Conservation (phyloP, 768 basidiomycete species). For the Suillus discolor region DNA sequence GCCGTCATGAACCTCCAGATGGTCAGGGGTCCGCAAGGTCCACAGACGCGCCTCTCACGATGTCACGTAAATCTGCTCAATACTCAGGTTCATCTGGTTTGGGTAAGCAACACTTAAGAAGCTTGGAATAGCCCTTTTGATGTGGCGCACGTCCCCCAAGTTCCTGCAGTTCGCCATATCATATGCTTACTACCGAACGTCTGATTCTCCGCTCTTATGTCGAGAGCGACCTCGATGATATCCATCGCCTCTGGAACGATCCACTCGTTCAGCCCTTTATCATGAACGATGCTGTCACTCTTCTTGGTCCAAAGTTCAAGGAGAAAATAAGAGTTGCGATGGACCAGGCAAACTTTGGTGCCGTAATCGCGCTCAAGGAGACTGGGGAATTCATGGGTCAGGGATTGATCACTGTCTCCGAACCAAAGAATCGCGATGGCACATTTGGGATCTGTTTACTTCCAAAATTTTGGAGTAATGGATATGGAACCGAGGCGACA, state of each 20-base stretch:
- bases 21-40: not conserved
- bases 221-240: slow-evolving; percentile 34
- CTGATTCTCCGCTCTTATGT: slow-evolving; percentile 35
- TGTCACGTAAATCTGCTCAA: not conserved
- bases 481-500: slow-evolving; percentile 45
- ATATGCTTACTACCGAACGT: slow-evolving; percentile 35
- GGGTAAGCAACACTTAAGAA: not conserved
- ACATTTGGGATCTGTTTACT: slow-evolving; percentile 34
- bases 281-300: slow-evolving; percentile 17
- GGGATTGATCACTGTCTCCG: slow-evolving; percentile 26
- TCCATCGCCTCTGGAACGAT: slow-evolving; percentile 32
- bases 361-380: slow-evolving; percentile 30
- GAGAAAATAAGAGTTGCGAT: slow-evolving; percentile 24
- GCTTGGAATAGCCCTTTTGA: not conserved
- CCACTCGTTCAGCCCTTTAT: slow-evolving; percentile 27
- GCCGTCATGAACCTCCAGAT: not conserved
- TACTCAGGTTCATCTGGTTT: not conserved
- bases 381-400: slow-evolving; percentile 36
- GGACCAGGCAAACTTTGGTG: slow-evolving; percentile 29
- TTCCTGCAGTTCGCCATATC: not conserved
- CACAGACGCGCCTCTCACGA: not conserved
- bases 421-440: slow-evolving; percentile 34
- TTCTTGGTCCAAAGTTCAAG: slow-evolving; percentile 19
- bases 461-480: slow-evolving; percentile 38
- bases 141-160: not conserved